Percentiles rank a stretch among this genome's conserved stretches.
phyloP scores from a whole-genome alignment of 31 red algal species.

The Odonthalia washingtoniensis region DNA sequence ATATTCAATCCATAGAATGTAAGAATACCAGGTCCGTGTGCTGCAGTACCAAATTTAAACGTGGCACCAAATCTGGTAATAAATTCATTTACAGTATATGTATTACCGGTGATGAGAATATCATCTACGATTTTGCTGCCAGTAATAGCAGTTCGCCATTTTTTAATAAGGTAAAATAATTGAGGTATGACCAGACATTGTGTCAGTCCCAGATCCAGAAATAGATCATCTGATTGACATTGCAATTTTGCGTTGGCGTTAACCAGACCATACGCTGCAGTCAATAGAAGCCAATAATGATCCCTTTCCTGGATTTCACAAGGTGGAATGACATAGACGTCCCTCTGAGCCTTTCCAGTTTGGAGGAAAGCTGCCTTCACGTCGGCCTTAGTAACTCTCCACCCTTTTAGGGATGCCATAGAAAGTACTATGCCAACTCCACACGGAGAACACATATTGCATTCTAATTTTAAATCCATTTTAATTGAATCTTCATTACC shows the following conservation, averaged over 20 bases:
- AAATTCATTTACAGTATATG: background rate
- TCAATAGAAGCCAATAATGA: conserved; percentile 19
- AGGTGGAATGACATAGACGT: conserved; percentile 23
- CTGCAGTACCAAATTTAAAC: conserved; percentile 9
- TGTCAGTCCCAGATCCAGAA: background rate
- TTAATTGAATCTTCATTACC: conserved; percentile 34
- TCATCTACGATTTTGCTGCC: background rate
- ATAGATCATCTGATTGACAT: background rate
- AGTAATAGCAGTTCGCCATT: background rate
- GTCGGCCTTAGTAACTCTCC: conserved; percentile 20
- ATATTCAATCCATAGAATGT: conserved; percentile 21
- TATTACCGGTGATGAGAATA: background rate
- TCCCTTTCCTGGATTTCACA: background rate
- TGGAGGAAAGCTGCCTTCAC: conserved; percentile 39
- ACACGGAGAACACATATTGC: conserved; percentile 10
- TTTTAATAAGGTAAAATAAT: background rate
- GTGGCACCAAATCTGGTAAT: background rate
- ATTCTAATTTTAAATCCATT: conserved; percentile 20
- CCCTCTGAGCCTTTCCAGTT: conserved; percentile 21
- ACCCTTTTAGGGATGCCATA: background rate
- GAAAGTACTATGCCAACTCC: conserved; percentile 43
- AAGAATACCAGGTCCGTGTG: background rate
- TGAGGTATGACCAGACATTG: background rate
- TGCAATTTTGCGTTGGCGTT: conserved; percentile 22
- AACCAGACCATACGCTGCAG: conserved; percentile 18